Conservation (phyloP, 768 basidiomycete species). For the Boletus pseudo-olivaceus region DNA sequence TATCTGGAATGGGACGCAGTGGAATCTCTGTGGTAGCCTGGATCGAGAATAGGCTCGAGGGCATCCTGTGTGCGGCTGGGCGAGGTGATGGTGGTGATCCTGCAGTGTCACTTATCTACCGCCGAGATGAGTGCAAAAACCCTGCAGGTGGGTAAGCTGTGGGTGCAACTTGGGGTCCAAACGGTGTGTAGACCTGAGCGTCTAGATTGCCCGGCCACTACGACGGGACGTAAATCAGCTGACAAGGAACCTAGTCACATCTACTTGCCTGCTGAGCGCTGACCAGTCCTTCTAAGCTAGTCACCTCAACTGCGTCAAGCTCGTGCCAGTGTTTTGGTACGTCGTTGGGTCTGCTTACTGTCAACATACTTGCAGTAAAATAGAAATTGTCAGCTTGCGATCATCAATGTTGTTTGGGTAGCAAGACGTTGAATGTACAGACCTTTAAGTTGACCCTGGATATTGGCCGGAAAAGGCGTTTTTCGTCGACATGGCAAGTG, state of each 20-base stretch:
- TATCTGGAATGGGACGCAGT: not conserved
- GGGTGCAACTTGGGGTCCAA: not conserved
- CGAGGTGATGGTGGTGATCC: not conserved
- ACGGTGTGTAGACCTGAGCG: not conserved
- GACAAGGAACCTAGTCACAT: not conserved
- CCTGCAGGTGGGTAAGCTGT: not conserved
- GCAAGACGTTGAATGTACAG: no score
- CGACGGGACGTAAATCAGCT: not conserved
- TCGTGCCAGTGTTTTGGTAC: no score
- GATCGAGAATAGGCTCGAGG: not conserved
- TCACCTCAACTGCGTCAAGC: no score
- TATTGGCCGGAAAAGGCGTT: no score
- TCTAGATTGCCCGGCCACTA: not conserved
- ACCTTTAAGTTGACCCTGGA: no score
- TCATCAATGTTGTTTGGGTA: not conserved
- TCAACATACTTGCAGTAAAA: no score
- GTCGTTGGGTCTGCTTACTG: no score
- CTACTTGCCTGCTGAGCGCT: no score
- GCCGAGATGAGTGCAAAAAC: no score
- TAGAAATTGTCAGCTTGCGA: not conserved
- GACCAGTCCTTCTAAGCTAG: no score
- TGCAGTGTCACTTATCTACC: not conserved
- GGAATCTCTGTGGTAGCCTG: not conserved
- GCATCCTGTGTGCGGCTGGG: conserved; percentile 2
- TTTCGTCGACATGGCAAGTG: no score